Evolutionary conservation across 768 basidiomycete genomes (phyloP).

Genomic region (Clathrus columnatus): DNA sequence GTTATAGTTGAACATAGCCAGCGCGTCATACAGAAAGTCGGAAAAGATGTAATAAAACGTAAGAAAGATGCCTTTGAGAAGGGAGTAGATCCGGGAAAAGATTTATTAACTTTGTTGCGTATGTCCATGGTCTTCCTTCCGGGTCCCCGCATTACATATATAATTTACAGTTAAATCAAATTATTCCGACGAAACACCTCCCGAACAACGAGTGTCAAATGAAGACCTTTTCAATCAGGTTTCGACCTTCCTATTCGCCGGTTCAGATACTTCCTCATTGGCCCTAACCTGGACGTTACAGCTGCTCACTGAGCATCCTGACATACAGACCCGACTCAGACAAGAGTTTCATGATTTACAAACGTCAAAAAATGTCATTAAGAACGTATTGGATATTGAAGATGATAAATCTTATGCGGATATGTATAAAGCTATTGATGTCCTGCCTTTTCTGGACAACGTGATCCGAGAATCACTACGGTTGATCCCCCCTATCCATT

Average conservation of each 20-base stretch:
- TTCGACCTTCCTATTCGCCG: constrained; percentile 86
- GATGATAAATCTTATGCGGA: background rate
- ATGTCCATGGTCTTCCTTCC: constrained; percentile 22
- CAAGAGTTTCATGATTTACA: constrained; percentile 43
- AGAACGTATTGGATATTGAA: background rate
- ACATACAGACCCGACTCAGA: constrained; percentile 62
- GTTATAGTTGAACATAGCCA: constrained; percentile 48
- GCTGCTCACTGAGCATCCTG: constrained; percentile 58
- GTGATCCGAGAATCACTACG: constrained; percentile 69
- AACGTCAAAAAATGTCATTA: background rate
- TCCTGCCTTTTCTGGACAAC: constrained; percentile 66
- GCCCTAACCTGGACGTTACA: constrained; percentile 80
- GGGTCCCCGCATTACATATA: background rate
- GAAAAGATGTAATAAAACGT: constrained; percentile 67
- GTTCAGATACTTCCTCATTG: constrained; percentile 80
- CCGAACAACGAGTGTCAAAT: constrained; percentile 72
- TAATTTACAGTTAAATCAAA: constrained; percentile 68
- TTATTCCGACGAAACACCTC: constrained; percentile 55
- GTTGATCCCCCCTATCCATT: constrained; percentile 63
- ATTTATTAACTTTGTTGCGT: constrained; percentile 73
- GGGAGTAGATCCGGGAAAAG: constrained; percentile 49
- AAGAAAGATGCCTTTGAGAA: constrained; percentile 70
- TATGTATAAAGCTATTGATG: constrained; percentile 26
- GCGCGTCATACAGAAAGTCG: constrained; percentile 55
- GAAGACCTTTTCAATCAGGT: constrained; percentile 80